phyloP scores from a whole-genome alignment of 768 basidiomycete species.

The Naganishia antarctica region DNA sequence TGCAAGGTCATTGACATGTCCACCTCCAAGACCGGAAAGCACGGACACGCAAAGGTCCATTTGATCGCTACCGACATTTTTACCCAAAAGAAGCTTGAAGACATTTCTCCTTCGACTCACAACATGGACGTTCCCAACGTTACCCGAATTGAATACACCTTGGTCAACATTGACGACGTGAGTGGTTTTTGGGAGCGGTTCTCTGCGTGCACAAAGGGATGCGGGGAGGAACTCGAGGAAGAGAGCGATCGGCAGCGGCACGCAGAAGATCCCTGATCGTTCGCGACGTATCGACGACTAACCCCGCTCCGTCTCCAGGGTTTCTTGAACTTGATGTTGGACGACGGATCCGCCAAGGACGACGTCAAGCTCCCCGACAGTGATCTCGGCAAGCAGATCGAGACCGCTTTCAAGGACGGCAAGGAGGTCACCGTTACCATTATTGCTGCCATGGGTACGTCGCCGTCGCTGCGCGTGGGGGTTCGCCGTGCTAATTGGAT shows the following conservation, averaged over 20 bases:
- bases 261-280: not conserved
- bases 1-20: constrained; percentile 84
- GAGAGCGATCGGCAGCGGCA: not conserved
- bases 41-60: constrained; percentile 99
- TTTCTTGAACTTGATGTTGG: constrained; percentile 87
- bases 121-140: constrained; percentile 99
- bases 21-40: constrained; percentile 97
- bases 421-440: constrained; percentile 71
- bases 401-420: constrained; percentile 68
- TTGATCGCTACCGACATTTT: constrained; percentile 97
- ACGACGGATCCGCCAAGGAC: constrained; percentile 76
- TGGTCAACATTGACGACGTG: constrained; percentile 83
- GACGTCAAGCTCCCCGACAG: constrained; percentile 90
- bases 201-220: not conserved
- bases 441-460: constrained; percentile 64
- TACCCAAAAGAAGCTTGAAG: constrained; percentile 91
- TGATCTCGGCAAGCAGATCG: constrained; percentile 70
- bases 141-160: constrained; percentile 77
- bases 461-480: not conserved
- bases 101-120: constrained; percentile 65
- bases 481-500: constrained; percentile 18
- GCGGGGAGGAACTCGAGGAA: not conserved
- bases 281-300: not conserved
- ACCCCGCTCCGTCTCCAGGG: constrained; percentile 53
- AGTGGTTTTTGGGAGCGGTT: constrained; percentile 27